Conservation (phyloP, 768 basidiomycete species). For the Tylopilus intermedius region DNA sequence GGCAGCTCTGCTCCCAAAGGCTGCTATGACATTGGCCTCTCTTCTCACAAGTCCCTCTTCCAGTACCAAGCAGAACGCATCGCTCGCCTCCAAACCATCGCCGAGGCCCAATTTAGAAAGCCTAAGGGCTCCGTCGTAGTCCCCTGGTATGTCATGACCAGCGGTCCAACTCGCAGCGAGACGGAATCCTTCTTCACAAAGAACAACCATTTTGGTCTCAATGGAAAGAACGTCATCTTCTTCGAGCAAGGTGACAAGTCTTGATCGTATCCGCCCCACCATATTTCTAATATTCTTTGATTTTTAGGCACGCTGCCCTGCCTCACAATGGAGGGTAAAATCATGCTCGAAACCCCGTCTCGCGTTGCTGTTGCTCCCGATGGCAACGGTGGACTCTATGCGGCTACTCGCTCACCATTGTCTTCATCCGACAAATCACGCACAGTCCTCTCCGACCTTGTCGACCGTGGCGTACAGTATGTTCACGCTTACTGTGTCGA, state of each 20-base stretch:
- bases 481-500: conserved; percentile 97
- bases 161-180: conserved; percentile 84
- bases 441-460: conserved; percentile 83
- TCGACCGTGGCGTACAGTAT: conserved; percentile 71
- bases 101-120: conserved; percentile 51
- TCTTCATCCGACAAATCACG: conserved; percentile 51
- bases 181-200: conserved; percentile 82
- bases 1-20: conserved; percentile 94
- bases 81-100: conserved; percentile 71
- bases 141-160: conserved; percentile 99
- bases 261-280: background rate
- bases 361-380: conserved; percentile 93
- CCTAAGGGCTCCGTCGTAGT: conserved; percentile 61
- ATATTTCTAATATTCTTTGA: background rate
- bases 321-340: conserved; percentile 89
- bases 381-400: conserved; percentile 96
- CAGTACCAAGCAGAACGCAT: conserved; percentile 98
- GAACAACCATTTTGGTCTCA: conserved; percentile 77
- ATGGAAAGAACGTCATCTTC: conserved; percentile 75
- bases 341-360: conserved; percentile 75
- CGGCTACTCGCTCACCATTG: conserved; percentile 79
- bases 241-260: conserved; percentile 85
- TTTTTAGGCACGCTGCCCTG: conserved; percentile 87
- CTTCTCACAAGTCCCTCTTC: conserved; percentile 90
- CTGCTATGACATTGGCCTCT: conserved; percentile 94